A percentile compares a stretch with the other conserved stretches of the same genome.
phyloP scores from a whole-genome alignment of 257 asterid genomes.

The Coffea canephora region DNA sequence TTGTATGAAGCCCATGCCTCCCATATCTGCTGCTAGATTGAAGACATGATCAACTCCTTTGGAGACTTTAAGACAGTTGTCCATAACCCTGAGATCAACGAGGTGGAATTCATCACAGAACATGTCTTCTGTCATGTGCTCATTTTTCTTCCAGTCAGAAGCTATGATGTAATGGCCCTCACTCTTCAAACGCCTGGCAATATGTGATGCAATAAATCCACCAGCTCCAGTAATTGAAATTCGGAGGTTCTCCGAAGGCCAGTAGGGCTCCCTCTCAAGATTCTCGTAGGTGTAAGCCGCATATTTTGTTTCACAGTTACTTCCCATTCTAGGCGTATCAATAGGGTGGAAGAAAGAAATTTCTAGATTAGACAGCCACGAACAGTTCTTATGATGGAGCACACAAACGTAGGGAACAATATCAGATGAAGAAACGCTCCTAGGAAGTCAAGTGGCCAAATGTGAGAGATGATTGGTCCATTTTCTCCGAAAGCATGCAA shows the following conservation, averaged over 20 bases:
- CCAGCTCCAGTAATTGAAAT: conserved; percentile 86
- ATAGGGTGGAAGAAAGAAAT: not conserved
- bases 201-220: conserved; percentile 85
- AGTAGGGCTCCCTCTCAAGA: conserved; percentile 76
- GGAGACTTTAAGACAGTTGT: conserved; percentile 74
- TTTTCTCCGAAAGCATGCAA: not conserved
- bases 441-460: not conserved
- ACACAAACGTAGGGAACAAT: not conserved
- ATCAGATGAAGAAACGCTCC: not conserved
- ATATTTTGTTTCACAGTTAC: conserved; percentile 37
- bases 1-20: conserved; percentile 92
- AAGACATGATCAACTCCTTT: conserved; percentile 68
- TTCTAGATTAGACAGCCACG: not conserved
- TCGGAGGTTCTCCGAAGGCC: conserved; percentile 73
- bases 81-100: conserved; percentile 93
- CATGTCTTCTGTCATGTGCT: conserved; percentile 88
- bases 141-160: conserved; percentile 88
- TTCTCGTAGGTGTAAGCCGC: conserved; percentile 60
- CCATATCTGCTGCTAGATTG: conserved; percentile 92
- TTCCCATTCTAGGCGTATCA: conserved; percentile 52
- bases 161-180: conserved; percentile 87
- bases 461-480: not conserved
- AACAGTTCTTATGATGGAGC: not conserved
- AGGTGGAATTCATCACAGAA: conserved; percentile 84
- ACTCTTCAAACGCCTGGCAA: conserved; percentile 73